Conservation (phyloP, 2,329 filamentous ascomycete species). For the Didymella arachidicola region DNA sequence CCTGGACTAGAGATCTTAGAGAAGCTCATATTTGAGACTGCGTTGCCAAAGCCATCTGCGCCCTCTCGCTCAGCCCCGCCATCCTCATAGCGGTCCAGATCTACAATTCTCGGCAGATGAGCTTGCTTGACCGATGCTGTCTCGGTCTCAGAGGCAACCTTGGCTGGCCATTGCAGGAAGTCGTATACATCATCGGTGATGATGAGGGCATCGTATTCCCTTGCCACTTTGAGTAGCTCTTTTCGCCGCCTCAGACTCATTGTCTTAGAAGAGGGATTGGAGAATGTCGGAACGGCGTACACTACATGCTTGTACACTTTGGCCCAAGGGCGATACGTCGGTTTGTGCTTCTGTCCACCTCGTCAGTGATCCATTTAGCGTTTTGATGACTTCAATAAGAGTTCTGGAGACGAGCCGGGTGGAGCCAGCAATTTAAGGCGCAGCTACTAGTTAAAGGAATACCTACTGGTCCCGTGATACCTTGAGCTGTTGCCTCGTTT, state of each 20-base stretch:
- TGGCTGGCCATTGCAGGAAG: slow-evolving; percentile 78
- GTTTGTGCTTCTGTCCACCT: slow-evolving; percentile 61
- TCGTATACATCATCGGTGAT: slow-evolving; percentile 95
- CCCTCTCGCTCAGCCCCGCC: slow-evolving; percentile 58
- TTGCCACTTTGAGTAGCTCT: slow-evolving; percentile 76
- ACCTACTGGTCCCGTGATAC: slow-evolving; percentile 56
- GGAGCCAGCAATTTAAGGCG: background rate
- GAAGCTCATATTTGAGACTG: slow-evolving; percentile 86
- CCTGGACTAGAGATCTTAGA: slow-evolving; percentile 87
- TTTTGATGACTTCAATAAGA: background rate
- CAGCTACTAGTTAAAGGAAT: background rate
- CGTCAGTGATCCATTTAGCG: slow-evolving; percentile 21
- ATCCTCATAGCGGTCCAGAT: slow-evolving; percentile 75
- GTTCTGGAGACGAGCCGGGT: background rate
- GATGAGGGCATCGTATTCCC: slow-evolving; percentile 81
- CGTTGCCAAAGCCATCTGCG: slow-evolving; percentile 75
- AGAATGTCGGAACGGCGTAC: slow-evolving; percentile 86
- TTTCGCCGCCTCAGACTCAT: slow-evolving; percentile 75
- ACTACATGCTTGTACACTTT: slow-evolving; percentile 89
- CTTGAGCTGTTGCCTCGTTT: slow-evolving; percentile 47
- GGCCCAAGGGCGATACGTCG: slow-evolving; percentile 61
- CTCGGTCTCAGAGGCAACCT: slow-evolving; percentile 34
- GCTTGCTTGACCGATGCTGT: slow-evolving; percentile 51
- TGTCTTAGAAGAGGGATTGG: slow-evolving; percentile 85
- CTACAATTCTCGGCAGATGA: slow-evolving; percentile 74